Base-by-base conservation (phyloP, 2,329 filamentous ascomycete genomes). In the Lachnellula occidentalis region DNA sequence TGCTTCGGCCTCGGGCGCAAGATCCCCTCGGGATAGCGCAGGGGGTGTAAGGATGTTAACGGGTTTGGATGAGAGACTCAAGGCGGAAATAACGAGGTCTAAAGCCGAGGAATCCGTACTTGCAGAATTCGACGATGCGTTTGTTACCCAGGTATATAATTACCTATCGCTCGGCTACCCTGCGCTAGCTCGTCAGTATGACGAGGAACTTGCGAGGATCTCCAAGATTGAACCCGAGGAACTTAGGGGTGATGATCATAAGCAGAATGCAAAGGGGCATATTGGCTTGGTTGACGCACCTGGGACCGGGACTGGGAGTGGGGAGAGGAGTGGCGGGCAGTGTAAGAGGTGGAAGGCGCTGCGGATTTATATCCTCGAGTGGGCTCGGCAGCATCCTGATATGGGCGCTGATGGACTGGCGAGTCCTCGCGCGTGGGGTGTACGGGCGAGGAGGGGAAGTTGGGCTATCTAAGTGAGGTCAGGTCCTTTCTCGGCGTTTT, bases 61-160 rank as follows among this genome's bases (percentile, higher is more conserved):
- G 34, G 66, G 66, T 6, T 55, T 69, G 12, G 64, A 68, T 34
- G 63, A 66, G 27, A 54, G 66, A 17, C 43, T 68, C 9, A 58
- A 31, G 8, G 8, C 27, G 8, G 27, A 31, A 31, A 9, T 31
- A 31, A 9, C 27, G 8, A 9, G 27, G 8, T 31, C 27, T 2
- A 31, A 66, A 48, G 59, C 58, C 36, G 64, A 68, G 3, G 62
- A 68, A 45, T 64, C 64, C 22, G 59, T 55, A 11, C 76, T 83
- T 42, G 72, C 78, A 27, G 69, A 73, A 34, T 95, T 94, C 65
- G 78, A 86, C 57, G 90, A 96, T 68, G 77, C 77, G 3, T 96
- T 96, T 69, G 83, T 96, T 53, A 96, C 92, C 0, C 92, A 97
- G 71, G 92, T 97, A 7, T 97, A 95, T 78, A 96, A 97, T 71